phyloP scores from a whole-genome alignment of 495 filamentous ascomycete species.

The Aspergillus egyptiacus region DNA sequence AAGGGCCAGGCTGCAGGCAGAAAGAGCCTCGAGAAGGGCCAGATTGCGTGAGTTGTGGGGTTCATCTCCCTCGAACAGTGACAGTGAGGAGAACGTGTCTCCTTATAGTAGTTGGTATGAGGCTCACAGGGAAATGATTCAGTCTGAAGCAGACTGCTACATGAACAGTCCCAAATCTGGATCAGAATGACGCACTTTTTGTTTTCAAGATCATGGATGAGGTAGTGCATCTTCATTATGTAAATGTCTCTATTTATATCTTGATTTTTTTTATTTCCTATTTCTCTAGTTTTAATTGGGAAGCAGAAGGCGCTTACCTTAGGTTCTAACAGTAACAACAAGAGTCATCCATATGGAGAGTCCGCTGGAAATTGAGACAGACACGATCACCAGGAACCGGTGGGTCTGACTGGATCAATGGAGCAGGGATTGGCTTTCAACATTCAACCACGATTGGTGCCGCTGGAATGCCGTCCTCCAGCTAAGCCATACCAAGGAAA shows the following conservation, averaged over 20 bases:
- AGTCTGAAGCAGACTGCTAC: not conserved
- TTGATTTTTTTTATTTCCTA: no score
- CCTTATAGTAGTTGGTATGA: not conserved
- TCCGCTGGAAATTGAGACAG: no score
- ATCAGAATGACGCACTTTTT: not conserved
- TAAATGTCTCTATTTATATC: not conserved
- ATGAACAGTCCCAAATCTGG: not conserved
- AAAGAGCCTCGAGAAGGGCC: not conserved
- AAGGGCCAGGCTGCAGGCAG: not conserved
- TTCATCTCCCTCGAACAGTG: not conserved
- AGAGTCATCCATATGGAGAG: no score
- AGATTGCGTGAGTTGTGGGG: not conserved
- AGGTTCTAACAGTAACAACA: no score
- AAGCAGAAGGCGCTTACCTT: no score
- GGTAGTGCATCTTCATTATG: not conserved
- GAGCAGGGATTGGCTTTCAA: no score
- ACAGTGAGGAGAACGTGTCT: not conserved
- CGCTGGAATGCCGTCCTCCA: no score
- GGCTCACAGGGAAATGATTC: not conserved
- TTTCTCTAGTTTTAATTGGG: no score
- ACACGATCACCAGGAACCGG: no score
- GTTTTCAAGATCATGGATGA: not conserved
- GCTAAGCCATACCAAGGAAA: no score
- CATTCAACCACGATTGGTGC: no score
- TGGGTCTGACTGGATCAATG: no score